Base-by-base conservation (phyloP, 208 protist species). In the Wallacemonas rigidus region DNA sequence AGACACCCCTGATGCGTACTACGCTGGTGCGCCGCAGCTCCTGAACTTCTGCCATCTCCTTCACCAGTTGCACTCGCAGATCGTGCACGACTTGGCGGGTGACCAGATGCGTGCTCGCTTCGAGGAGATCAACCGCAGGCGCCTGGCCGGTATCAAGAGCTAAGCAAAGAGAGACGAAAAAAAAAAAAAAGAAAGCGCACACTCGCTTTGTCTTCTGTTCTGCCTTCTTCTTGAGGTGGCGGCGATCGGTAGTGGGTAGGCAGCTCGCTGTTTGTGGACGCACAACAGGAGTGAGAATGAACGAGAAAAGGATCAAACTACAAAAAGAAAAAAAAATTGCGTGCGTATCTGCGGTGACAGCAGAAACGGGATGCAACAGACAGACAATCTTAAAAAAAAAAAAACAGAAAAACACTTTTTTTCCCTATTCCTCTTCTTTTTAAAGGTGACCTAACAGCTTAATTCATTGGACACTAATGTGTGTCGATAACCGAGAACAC, bases 51-150 rank as follows among this genome's bases (percentile, higher is more conserved):
- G 86, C 48, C 56, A 74, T 7, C 80, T 79, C 45, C 77, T 95
- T 65, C 81, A 91, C 67, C 74, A 85, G 44, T 81, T 95, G 39
- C 87, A 87, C 43, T 82, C 81, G 72, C 87, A 93, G 69, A 95
- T 95, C 56, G 88, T 91, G 61, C 88, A 91, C 75, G 83, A 90
- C 48, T 72, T 78, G 41, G 54, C 75, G 5, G 82, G 73, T 26
- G 82, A 84, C 53, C 74, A 76, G 63, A 40, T 75, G n/a, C 73
- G 55, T 35, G 48, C 51, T 15, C 51, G 68, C 54, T 55, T 47
- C 35, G 54, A 63, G 68, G 68, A 72, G 54, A 54, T 53, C 5
- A 63, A 44, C 14, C 64, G 64, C 51, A 69, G 57, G 50, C 64
- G 64, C 47, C 14, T 41, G 60, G 9, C 14, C 15, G 60, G 15